Percentiles rank a stretch among this genome's conserved stretches.
These are phyloP conservation scores for Neurospora cerealis DNA, from an alignment of 495 filamentous ascomycete species.

Conservation along the genomic window DNA sequence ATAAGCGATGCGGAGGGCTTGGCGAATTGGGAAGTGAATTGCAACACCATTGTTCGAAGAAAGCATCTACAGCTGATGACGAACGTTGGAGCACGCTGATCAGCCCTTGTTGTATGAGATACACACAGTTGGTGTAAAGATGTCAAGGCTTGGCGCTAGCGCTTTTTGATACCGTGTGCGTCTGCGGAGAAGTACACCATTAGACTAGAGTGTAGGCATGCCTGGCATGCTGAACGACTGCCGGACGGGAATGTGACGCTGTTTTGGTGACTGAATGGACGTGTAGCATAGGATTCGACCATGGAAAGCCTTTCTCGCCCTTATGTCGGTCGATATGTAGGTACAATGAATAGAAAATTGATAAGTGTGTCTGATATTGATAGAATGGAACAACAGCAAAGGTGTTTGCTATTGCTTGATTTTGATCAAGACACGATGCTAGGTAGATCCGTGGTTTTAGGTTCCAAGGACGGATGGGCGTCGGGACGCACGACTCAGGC, in stretches of 20 bases:
- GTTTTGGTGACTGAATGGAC: neutral
- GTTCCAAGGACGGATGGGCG: neutral
- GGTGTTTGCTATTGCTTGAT: neutral
- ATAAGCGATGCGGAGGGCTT: neutral
- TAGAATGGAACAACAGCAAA: neutral
- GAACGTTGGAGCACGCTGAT: neutral
- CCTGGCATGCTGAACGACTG: neutral
- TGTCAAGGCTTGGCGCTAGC: neutral
- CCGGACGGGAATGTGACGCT: neutral
- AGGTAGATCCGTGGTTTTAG: conserved; percentile 10
- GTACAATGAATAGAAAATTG: neutral
- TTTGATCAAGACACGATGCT: conserved; percentile 1
- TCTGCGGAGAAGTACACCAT: neutral
- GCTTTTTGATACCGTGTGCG: neutral
- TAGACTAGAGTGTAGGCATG: neutral
- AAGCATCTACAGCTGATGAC: neutral
- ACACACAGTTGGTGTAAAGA: neutral
- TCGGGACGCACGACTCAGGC: neutral
- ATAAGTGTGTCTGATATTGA: neutral
- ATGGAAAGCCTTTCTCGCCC: neutral
- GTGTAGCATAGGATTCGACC: neutral
- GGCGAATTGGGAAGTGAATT: neutral
- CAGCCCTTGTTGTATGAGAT: neutral
- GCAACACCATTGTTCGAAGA: neutral
- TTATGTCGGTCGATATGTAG: neutral